A percentile compares a stretch with the other conserved stretches of the same genome.
phyloP scores from a whole-genome alignment of 1,284 basidiomycete genomes.

The Boletus semigastroideus region DNA sequence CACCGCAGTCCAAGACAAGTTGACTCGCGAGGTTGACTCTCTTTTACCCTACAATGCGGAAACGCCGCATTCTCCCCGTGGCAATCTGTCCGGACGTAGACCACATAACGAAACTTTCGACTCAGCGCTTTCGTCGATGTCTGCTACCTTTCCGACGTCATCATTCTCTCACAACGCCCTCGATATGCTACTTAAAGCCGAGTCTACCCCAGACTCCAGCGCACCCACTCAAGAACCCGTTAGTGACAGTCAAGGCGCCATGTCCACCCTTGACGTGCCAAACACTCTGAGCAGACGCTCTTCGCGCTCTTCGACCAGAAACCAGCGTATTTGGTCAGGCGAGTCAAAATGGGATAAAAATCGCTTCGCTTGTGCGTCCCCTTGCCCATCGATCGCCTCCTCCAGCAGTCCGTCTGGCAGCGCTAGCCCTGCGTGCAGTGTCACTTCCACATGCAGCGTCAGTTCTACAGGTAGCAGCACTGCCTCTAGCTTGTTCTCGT shows the following conservation, averaged over 20 bases:
- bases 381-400: conserved; percentile 29
- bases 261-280: conserved; percentile 29
- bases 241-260: conserved; percentile 18
- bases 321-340: conserved; percentile 22
- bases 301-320: conserved; percentile 31
- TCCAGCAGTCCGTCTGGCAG: conserved; percentile 22
- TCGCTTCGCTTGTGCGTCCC: conserved; percentile 30
- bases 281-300: conserved; percentile 30
- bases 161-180: conserved; percentile 32
- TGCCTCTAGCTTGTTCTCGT: conserved; percentile 22
- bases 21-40: conserved; percentile 20
- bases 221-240: conserved; percentile 16
- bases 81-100: conserved; percentile 22
- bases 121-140: conserved; percentile 22
- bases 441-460: conserved; percentile 23
- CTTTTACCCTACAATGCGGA: conserved; percentile 33
- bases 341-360: conserved; percentile 32
- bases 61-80: conserved; percentile 32
- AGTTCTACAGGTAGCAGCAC: conserved; percentile 15
- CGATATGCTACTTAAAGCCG: conserved; percentile 34
- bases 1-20: conserved; percentile 24
- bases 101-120: conserved; percentile 26
- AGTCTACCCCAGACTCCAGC: conserved; percentile 20
- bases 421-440: conserved; percentile 25
- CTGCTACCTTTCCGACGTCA: conserved; percentile 32